A percentile compares a stretch with the other conserved stretches of the same genome.
phyloP scores from a whole-genome alignment of 768 basidiomycete genomes.

The Trametes cingulata region DNA sequence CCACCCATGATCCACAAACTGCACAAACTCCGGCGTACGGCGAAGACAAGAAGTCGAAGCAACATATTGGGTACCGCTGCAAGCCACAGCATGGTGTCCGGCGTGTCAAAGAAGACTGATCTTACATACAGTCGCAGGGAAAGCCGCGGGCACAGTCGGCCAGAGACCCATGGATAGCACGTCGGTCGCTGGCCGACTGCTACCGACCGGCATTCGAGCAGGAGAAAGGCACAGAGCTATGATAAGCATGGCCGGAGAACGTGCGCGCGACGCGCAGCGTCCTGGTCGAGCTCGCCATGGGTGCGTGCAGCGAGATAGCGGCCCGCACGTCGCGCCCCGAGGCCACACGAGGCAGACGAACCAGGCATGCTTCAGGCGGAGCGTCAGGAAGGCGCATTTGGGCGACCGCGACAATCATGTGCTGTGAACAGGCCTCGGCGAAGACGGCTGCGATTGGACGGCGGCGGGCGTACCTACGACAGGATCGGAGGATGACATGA shows the following conservation, averaged over 20 bases:
- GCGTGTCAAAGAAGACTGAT: neutral
- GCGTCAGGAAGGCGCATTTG: slow-evolving; percentile 14
- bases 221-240: slow-evolving; percentile 5
- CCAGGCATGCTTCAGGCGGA: slow-evolving; percentile 8
- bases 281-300: neutral
- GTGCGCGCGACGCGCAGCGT: neutral
- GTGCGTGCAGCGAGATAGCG: slow-evolving; percentile 7
- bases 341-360: slow-evolving; percentile 16
- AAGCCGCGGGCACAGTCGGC: neutral
- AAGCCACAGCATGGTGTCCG: slow-evolving; percentile 9
- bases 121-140: neutral
- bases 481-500: slow-evolving; percentile 28
- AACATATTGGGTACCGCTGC: neutral
- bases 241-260: slow-evolving; percentile 3
- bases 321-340: slow-evolving; percentile 7
- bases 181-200: neutral
- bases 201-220: slow-evolving; percentile 1
- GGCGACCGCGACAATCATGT: slow-evolving; percentile 13
- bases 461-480: slow-evolving; percentile 16
- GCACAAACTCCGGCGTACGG: slow-evolving; percentile 5
- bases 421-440: slow-evolving; percentile 15
- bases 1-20: neutral
- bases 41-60: slow-evolving; percentile 13
- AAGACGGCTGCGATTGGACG: slow-evolving; percentile 15
- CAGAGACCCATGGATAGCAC: neutral